These are phyloP conservation scores for Bipolaris victoriae DNA, from an alignment of 2,329 filamentous ascomycete species.

Conservation along the genomic window DNA sequence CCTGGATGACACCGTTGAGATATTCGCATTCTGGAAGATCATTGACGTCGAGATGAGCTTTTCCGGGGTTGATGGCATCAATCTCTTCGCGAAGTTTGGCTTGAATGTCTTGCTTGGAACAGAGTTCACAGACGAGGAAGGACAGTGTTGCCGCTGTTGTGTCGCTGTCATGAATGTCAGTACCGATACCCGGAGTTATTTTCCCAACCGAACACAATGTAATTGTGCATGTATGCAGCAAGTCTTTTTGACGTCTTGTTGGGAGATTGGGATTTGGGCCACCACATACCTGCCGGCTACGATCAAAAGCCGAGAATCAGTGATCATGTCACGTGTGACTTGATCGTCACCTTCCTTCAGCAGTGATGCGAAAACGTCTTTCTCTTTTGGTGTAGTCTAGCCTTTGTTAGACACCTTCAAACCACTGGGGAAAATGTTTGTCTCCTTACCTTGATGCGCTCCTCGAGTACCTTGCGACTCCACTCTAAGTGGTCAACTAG, in stretches of 20 bases:
- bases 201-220: not conserved
- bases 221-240: not conserved
- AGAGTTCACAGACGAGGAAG: slow-evolving; percentile 41
- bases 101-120: slow-evolving; percentile 30
- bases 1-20: slow-evolving; percentile 43
- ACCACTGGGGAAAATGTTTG: not conserved
- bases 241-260: not conserved
- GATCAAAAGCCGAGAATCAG: slow-evolving; percentile 36
- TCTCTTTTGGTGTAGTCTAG: slow-evolving; percentile 35
- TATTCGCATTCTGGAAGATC: slow-evolving; percentile 34
- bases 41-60: slow-evolving; percentile 33
- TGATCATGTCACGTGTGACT: slow-evolving; percentile 31
- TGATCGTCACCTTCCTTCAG: slow-evolving; percentile 29
- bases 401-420: not conserved
- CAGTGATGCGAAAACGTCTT: slow-evolving; percentile 36
- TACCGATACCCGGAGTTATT: not conserved
- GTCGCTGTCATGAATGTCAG: slow-evolving; percentile 24
- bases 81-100: slow-evolving; percentile 30
- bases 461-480: slow-evolving; percentile 31
- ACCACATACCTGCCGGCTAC: slow-evolving; percentile 39
- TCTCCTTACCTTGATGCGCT: slow-evolving; percentile 33
- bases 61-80: slow-evolving; percentile 22
- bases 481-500: slow-evolving; percentile 35
- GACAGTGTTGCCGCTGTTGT: slow-evolving; percentile 39
- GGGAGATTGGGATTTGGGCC: not conserved